Percentiles rank a stretch among this genome's conserved stretches.
phyloP scores from a whole-genome alignment of 495 filamentous ascomycete genomes.

The Neurospora sp. region DNA sequence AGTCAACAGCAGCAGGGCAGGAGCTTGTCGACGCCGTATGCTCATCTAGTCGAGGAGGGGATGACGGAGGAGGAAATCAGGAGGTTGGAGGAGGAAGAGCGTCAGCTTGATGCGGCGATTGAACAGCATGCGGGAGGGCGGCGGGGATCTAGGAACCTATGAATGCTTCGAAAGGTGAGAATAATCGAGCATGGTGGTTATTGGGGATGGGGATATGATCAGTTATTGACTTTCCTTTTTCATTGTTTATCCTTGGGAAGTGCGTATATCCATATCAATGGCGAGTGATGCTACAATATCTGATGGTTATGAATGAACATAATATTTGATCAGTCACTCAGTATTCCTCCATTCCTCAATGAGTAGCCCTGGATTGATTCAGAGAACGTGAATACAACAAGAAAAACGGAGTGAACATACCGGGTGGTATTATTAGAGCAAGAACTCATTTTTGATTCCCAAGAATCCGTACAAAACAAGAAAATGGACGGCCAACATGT shows the following conservation, averaged over 20 bases:
- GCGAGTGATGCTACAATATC: neutral
- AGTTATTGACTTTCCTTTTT: neutral
- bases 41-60: slow-evolving; percentile 40
- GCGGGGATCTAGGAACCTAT: neutral
- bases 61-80: slow-evolving; percentile 41
- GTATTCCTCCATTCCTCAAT: neutral
- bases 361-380: neutral
- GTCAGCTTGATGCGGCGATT: slow-evolving; percentile 39
- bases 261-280: neutral
- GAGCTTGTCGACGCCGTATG: slow-evolving; percentile 23
- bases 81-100: slow-evolving; percentile 39
- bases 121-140: slow-evolving; percentile 25
- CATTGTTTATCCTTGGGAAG: neutral
- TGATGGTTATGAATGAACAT: neutral
- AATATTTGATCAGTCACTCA: neutral
- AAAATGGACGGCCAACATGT: neutral
- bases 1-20: slow-evolving; percentile 6
- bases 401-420: neutral
- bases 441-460: neutral
- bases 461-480: neutral
- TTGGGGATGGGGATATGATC: neutral
- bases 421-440: neutral
- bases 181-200: neutral
- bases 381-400: neutral
- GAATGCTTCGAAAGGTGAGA: neutral